Base-by-base conservation (phyloP, 1,284 basidiomycete genomes). In the Porogramme epimiltina region DNA sequence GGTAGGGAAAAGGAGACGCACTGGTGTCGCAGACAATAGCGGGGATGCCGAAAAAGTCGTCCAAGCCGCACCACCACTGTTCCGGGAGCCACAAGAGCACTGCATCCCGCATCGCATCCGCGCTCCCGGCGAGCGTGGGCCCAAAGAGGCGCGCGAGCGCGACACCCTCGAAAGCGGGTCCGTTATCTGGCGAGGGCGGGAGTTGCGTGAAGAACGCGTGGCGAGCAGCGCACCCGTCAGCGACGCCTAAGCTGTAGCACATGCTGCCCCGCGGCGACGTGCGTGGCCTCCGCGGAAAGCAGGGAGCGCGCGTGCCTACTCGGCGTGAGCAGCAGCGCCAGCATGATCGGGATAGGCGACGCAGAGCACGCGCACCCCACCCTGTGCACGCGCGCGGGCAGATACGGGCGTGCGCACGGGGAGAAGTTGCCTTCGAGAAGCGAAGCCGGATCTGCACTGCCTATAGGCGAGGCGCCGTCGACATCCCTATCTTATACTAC, bases 171-270 rank as follows among this genome's bases (percentile, higher is more conserved):
- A 60, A 51, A 8, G 56, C 49, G 38, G 71, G 53, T 6, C 68
- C 70, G 53, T 70, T 71, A 42, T 69, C 69, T 6, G 68, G 66
- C 36, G 59, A 66, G n/a, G 69, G 60, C 38, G 65, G 65, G 10
- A 70, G 59, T 56, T 68, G 65, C 11, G 65, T 65, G 63, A 89
- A 82, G 64, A 89, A 87, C 0, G 78, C 78, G 53, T 84, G 73
- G 20, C 71, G 40, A 89, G 69, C 1, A 88, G 68, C 15, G 78
- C 79, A 58, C 85, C 77, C 38, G 80, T 73, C 8, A 78, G 68
- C 0, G 76, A 73, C 87, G 83, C 4, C 87, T 74, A 26, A 89
- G 75, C 3, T 80, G 80, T 16, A 89, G 73, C 28, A 88, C 65
- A 44, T 80, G 70, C 55, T 80, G 81, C 0, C 67, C n/a, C n/a